Evolutionary conservation across 768 basidiomycete genomes (phyloP), one percentile per base, ranked within the genome.

Genomic region (Panaeolus cyanescens): DNA sequence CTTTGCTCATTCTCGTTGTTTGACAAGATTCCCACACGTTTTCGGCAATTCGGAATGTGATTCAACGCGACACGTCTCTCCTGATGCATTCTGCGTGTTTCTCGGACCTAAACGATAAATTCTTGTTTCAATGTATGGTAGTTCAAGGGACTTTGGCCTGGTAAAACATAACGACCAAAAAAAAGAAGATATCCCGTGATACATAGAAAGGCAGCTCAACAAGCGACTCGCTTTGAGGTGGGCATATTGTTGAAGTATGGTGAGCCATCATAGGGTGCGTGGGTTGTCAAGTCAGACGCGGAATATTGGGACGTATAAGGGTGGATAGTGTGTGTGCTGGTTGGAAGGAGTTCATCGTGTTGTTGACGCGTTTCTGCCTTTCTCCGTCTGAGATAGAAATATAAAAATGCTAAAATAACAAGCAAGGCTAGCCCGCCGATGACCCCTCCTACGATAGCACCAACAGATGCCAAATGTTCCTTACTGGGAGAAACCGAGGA

Each of bases 391-490:
- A 33, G 30, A 28, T n/a, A n/a, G n/a, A n/a, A n/a, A n/a, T n/a
- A n/a, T n/a, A n/a, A n/a, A n/a, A n/a, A n/a, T n/a, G n/a, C n/a
- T n/a, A 54, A 56, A 3, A 60, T 5, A 6, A 39, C 53, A 7
- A 55, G 28, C 19, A 60, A 10, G 6, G 28, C 59, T 8, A 60
- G 15, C 3, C 59, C 59, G n/a, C 55, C 60, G n/a, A 61, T 45
- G 7, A 56, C 25, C 13, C 55, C 60, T 1, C 60, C 55, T 5
- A 56, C 34, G n/a, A 61, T 61, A 8, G 39, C 39, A 2, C 39
- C 39, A 17, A 42, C 19, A 8, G 39, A 22, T 8, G 39, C 19
- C 10, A 22, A 20, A 20, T 42, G 39, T 42, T 42, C 39, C 22
- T 42, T 42, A 22, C 39, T 42, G 19, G 19, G 3, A 22, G 22